A percentile compares a stretch with the other conserved stretches of the same genome.
These are phyloP conservation scores for Cercophora sp. DNA, from an alignment of 495 filamentous ascomycete genomes.

Conservation along the genomic window DNA sequence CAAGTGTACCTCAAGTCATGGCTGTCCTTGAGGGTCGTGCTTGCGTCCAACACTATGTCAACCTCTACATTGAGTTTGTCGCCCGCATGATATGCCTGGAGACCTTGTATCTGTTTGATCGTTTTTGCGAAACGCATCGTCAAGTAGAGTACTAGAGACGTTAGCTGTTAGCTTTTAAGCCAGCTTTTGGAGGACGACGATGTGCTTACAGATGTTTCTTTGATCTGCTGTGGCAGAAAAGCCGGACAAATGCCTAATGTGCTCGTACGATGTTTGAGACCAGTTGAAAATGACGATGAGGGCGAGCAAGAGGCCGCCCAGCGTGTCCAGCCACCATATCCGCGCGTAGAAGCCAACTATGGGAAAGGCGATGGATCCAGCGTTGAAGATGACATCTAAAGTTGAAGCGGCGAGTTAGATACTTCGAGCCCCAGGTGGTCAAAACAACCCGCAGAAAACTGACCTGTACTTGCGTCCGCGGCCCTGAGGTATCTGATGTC, in stretches of 20 bases:
- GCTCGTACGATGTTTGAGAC: constrained; percentile 67
- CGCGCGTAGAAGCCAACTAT: constrained; percentile 74
- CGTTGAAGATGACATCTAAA: constrained; percentile 79
- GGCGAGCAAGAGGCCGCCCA: constrained; percentile 78
- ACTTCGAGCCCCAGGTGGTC: neutral
- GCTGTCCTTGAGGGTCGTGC: constrained; percentile 72
- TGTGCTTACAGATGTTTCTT: constrained; percentile 68
- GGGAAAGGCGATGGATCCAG: constrained; percentile 80
- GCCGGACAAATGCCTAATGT: constrained; percentile 81
- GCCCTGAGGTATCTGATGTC: constrained; percentile 32
- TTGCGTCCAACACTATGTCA: constrained; percentile 74
- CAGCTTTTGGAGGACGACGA: too few relatives aligned
- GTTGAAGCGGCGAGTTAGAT: constrained; percentile 6
- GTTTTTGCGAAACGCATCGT: constrained; percentile 92
- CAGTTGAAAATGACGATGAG: constrained; percentile 83
- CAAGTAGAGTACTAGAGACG: constrained; percentile 81
- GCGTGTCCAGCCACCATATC: constrained; percentile 81
- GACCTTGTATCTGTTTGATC: constrained; percentile 80
- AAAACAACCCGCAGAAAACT: neutral
- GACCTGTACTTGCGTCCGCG: constrained; percentile 30
- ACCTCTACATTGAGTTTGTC: constrained; percentile 82
- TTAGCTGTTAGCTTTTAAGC: too few relatives aligned
- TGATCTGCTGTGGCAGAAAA: constrained; percentile 76
- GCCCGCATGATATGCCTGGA: constrained; percentile 85
- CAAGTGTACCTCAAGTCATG: constrained; percentile 70